phyloP scores from a whole-genome alignment of 2,329 filamentous ascomycete species.

The Cladosporium halotolerans region DNA sequence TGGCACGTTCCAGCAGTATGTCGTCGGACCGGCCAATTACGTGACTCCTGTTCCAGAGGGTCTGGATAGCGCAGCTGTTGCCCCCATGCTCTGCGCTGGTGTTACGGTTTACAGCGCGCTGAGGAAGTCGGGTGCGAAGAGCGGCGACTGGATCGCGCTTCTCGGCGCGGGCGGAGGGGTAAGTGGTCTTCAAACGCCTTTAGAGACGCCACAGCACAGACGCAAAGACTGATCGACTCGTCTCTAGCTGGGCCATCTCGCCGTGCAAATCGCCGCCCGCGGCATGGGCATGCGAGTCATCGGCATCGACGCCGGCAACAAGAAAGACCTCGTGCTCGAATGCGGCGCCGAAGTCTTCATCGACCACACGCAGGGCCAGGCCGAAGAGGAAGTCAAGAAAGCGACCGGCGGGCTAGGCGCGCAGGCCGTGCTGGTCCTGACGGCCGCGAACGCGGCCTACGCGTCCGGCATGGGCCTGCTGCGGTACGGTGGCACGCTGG shows the following conservation, averaged over 20 bases:
- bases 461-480: constrained; percentile 36
- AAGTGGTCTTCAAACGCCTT: background rate
- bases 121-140: constrained; percentile 52
- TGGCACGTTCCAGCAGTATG: constrained; percentile 69
- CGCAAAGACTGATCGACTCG: background rate
- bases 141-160: constrained; percentile 57
- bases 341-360: constrained; percentile 63
- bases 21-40: constrained; percentile 55
- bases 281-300: constrained; percentile 60
- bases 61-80: constrained; percentile 54
- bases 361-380: constrained; percentile 51
- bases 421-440: constrained; percentile 53
- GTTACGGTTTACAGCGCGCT: constrained; percentile 63
- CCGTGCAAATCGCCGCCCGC: constrained; percentile 53
- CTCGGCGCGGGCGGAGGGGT: constrained; percentile 28
- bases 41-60: constrained; percentile 63
- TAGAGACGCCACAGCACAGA: background rate
- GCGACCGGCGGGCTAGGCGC: constrained; percentile 55
- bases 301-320: constrained; percentile 58
- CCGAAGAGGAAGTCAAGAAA: constrained; percentile 50
- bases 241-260: constrained; percentile 52
- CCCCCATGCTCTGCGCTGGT: constrained; percentile 59
- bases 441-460: constrained; percentile 44
- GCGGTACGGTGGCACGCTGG: constrained; percentile 40
- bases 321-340: constrained; percentile 55